Conservation (phyloP, 257 asterid genomes). For the Ocimum tenuiflorum region DNA sequence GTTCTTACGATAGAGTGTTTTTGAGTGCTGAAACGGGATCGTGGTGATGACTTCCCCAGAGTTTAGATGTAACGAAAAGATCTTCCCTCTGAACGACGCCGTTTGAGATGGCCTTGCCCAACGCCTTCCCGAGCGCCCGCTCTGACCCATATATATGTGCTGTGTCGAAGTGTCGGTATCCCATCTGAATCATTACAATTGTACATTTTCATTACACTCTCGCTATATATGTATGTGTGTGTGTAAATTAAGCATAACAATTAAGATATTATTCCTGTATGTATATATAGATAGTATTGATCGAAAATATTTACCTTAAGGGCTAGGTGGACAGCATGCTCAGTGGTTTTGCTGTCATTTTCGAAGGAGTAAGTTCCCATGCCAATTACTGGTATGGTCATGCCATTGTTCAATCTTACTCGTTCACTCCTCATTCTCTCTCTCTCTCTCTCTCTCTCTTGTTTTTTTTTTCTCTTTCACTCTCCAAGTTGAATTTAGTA, state of each 20-base stretch:
- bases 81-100: conserved; percentile 47
- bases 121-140: conserved; percentile 59
- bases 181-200: conserved; percentile 39
- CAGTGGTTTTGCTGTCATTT: conserved; percentile 47
- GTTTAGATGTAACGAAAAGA: conserved; percentile 58
- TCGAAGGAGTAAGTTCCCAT: conserved; percentile 71
- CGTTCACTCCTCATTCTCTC: conserved; percentile 42
- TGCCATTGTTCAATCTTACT: conserved; percentile 67
- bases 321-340: conserved; percentile 55
- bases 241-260: too few species aligned
- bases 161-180: conserved; percentile 78
- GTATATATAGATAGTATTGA: too few species aligned
- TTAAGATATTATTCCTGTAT: too few species aligned
- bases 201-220: too few species aligned
- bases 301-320: conserved; percentile 72
- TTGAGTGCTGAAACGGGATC: conserved; percentile 70
- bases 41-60: conserved; percentile 80
- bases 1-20: conserved; percentile 47
- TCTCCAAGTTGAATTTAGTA: neutral
- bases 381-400: conserved; percentile 52
- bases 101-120: conserved; percentile 36
- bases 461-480: conserved; percentile 19
- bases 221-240: too few species aligned
- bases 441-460: conserved; percentile 23
- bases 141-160: conserved; percentile 81